Evolutionary conservation across 2,329 filamentous ascomycete species (phyloP), one percentile per base, ranked within the genome.

Genomic region (Dothistroma pini): DNA sequence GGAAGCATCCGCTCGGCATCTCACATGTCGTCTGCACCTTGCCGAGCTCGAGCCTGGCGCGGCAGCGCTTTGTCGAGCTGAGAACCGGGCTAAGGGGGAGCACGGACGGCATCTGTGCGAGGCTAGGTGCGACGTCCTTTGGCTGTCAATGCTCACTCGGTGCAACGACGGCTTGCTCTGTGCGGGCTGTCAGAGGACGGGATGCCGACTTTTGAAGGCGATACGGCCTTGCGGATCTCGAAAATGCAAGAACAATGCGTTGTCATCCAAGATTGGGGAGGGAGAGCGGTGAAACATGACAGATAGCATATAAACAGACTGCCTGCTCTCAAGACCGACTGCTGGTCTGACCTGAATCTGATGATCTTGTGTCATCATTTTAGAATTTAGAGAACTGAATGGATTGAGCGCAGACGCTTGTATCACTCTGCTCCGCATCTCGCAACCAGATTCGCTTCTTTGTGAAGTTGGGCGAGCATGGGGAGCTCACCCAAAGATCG

Each of bases 251-350:
- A 12, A 63, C 60, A 57, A 58, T 58, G 62, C 61, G 63, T 59
- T 55, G 59, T 64, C 34, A 41, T 14, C 31, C 55, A 16, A 51
- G 54, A 58, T 32, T 38, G 38, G 32, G 48, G 10, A 34, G 31
- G 60, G 65, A 57, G 35, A 61, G 63, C 59, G 62, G 59, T 65
- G 57, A 68, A 68, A 68, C 63, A 59, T 66, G 66, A 69, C 59
- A 61, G 54, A 61, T 69, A 59, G 41, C 63, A 68, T 69, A 66
- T 63, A 66, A 62, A 25, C 47, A 11, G 22, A 56, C 41, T 48
- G 35, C 47, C 41, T 31, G 31, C 51, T 53, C 51, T 35, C n/a
- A 10, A 22, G n/a, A 21, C 9, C n/a, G 12, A 25, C 11, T 16
- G 21, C 48, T 31, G 29, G 14, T 14, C 25, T 47, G 34, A 29